A percentile compares a stretch with the other conserved stretches of the same genome.
Conservation (phyloP, 345 rosid species). For the Eutrema japonicum region DNA sequence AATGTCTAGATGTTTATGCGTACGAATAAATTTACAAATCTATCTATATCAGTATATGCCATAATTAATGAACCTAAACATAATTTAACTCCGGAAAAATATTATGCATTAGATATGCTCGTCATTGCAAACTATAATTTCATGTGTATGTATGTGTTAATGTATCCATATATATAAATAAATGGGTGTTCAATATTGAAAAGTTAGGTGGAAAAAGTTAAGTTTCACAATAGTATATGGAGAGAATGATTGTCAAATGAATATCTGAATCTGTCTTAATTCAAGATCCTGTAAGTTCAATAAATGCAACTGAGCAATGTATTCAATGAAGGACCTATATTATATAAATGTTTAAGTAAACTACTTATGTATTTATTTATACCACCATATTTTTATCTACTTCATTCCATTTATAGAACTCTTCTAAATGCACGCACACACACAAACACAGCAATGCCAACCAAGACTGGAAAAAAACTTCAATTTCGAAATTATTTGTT, state of each 20-base stretch:
- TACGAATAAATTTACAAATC: conserved; percentile 29
- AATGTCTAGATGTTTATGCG: conserved; percentile 25
- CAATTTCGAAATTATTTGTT: not conserved
- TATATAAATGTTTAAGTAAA: conserved; percentile 19
- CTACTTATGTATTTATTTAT: conserved; percentile 16
- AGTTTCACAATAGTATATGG: conserved; percentile 34
- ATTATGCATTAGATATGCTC: conserved; percentile 6
- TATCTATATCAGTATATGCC: conserved; percentile 17
- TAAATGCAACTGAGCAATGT: conserved; percentile 68
- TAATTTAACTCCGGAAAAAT: conserved; percentile 3
- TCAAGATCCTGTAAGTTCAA: conserved; percentile 48
- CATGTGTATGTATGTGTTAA: conserved; percentile 10
- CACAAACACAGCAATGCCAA: conserved; percentile 36
- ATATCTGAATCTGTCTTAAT: conserved; percentile 35
- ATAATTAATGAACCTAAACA: conserved; percentile 5
- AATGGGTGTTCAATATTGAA: conserved; percentile 17
- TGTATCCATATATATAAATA: conserved; percentile 1
- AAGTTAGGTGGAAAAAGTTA: conserved; percentile 41
- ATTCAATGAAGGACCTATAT: conserved; percentile 36
- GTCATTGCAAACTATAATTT: conserved; percentile 16
- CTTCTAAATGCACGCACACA: conserved; percentile 41
- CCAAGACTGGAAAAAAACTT: conserved; percentile 8
- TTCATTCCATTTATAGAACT: conserved; percentile 35
- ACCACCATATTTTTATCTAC: conserved; percentile 16
- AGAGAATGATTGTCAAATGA: conserved; percentile 50